Evolutionary conservation across 306 rosid species (phyloP).

Genomic region (Quercus dentata): DNA sequence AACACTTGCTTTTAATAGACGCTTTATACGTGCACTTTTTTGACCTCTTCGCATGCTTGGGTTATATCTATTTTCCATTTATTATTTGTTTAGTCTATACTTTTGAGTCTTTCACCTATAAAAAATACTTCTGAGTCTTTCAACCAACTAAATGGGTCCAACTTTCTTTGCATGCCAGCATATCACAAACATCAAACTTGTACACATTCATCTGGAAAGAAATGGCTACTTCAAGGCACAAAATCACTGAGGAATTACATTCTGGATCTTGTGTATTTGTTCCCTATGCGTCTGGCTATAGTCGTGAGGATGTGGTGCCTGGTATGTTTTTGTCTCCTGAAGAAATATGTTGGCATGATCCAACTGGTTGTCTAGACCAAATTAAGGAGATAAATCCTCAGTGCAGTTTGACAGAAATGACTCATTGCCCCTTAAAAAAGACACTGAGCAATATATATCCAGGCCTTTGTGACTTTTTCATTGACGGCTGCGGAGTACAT

Average conservation of each 20-base stretch:
- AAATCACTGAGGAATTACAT: constrained; percentile 48
- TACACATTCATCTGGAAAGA: constrained; percentile 80
- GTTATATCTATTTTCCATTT: background rate
- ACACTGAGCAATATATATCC: constrained; percentile 62
- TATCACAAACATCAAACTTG: constrained; percentile 67
- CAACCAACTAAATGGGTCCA: constrained; percentile 1
- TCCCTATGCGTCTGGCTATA: constrained; percentile 25
- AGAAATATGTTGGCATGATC: constrained; percentile 79
- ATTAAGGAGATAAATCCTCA: constrained; percentile 39
- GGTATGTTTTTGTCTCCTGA: constrained; percentile 61
- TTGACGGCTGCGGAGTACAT: constrained; percentile 57
- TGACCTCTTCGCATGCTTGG: background rate
- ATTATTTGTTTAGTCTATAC: background rate
- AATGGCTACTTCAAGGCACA: constrained; percentile 59
- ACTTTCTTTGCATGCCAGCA: constrained; percentile 38
- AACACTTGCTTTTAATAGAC: background rate
- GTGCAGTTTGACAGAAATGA: constrained; percentile 22
- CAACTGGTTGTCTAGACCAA: constrained; percentile 57
- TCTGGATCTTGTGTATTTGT: constrained; percentile 74
- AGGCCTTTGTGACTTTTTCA: constrained; percentile 69
- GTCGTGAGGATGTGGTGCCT: constrained; percentile 48
- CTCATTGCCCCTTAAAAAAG: constrained; percentile 44
- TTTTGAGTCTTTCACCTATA: background rate
- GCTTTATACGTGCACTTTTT: background rate
- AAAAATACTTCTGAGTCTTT: too few species aligned